Conservation (phyloP, 1,139 yeast genomes). For the Yamadazyma kanchanaburiensis region DNA sequence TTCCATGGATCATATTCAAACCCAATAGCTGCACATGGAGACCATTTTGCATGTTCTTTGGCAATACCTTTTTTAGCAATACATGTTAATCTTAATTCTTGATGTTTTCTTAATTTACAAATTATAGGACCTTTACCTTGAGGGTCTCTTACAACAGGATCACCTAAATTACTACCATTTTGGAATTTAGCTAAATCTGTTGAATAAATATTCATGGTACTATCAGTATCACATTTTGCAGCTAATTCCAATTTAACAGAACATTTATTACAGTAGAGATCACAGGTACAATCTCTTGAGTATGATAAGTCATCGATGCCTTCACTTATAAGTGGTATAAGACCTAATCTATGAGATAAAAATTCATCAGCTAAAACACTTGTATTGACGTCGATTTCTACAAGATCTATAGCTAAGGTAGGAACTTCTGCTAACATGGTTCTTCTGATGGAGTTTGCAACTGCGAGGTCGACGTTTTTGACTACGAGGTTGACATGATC, state of each 20-base stretch:
- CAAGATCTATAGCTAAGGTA: slow-evolving; percentile 91
- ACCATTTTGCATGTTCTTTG: slow-evolving; percentile 98
- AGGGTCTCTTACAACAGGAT: slow-evolving; percentile 80
- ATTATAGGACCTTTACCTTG: slow-evolving; percentile 79
- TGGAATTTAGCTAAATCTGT: slow-evolving; percentile 66
- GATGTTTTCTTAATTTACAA: slow-evolving; percentile 90
- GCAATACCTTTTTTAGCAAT: slow-evolving; percentile 98
- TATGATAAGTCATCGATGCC: slow-evolving; percentile 78
- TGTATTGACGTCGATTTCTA: slow-evolving; percentile 89
- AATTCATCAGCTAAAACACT: slow-evolving; percentile 97
- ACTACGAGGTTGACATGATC: slow-evolving; percentile 90
- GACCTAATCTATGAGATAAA: slow-evolving; percentile 87
- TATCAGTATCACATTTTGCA: slow-evolving; percentile 85
- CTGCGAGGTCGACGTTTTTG: slow-evolving; percentile 80
- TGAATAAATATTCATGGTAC: slow-evolving; percentile 87
- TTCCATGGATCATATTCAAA: slow-evolving; percentile 99
- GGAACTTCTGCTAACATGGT: slow-evolving; percentile 96
- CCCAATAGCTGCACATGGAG: slow-evolving; percentile 95
- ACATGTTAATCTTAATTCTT: slow-evolving; percentile 83
- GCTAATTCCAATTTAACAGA: slow-evolving; percentile 82
- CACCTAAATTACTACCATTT: slow-evolving; percentile 57
- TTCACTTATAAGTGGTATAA: slow-evolving; percentile 81
- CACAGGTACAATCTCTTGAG: slow-evolving; percentile 96
- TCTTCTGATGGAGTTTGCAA: slow-evolving; percentile 91
- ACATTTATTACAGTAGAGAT: slow-evolving; percentile 93